Evolutionary conservation across 306 rosid genomes (phyloP), one percentile per base, ranked within the genome.

Genomic region (Quercus glauca): DNA sequence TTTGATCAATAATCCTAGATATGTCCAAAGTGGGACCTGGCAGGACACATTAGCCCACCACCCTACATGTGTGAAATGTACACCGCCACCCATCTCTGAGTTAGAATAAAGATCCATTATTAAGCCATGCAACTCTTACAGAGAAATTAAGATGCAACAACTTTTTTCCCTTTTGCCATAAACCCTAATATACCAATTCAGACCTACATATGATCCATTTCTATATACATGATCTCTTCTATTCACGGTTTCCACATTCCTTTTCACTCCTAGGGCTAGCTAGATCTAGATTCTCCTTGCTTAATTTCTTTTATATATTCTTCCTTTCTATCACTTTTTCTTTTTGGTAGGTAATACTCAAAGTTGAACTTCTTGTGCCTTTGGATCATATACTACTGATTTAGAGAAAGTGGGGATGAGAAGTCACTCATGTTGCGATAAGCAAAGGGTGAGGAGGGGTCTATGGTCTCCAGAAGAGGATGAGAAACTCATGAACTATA

Each of bases 391-490:
- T 25, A 45, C 77, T 49, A 60, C 19, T 45, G 53, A 57, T 71
- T 61, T 74, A 56, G n/a, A 65, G 69, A 26, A 35, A 35, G 21
- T 17, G 51, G 21, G 26, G 72, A 94, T 92, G 99, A 97, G 95
- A 55, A 92, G 88, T 75, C 99, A 92, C 88, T 93, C 98, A 55
- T 95, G 99, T 83, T 95, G 99, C 84, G 93, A 89, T 88, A 93
- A 93, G 81, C 97, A 95, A 93, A 93, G 93, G 81, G 99, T 95
- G 75, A 93, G 93, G 91, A 92, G 97, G 73, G 99, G 99, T 20
- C 55, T 95, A 21, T 95, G 99, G 99, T 95, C 99, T 53, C 98
- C 99, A 1, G 99, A 95, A 55, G 99, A 95, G 80, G 99, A 95
- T 87, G 98, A 95, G 80, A 95, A 95, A 33, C 99, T 95, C 86